Conservation (phyloP, 257 asterid species). For the Fraxinus americana region DNA sequence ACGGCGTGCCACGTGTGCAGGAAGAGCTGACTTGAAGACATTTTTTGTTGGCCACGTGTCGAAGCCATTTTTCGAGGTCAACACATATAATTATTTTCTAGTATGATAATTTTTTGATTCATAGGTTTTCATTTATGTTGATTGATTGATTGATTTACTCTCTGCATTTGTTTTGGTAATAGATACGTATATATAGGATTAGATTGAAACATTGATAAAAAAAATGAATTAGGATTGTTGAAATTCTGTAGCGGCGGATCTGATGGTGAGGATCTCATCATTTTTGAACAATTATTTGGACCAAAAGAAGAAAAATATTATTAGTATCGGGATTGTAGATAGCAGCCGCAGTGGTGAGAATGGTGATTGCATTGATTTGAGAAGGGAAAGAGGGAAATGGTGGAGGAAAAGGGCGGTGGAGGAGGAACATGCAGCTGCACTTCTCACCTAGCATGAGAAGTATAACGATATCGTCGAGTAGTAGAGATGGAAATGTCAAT, state of each 20-base stretch:
- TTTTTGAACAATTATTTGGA: slow-evolving; percentile 20
- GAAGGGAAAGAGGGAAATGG: slow-evolving; percentile 35
- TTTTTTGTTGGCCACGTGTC: no score
- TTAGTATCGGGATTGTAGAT: slow-evolving; percentile 21
- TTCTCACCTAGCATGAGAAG: slow-evolving; percentile 99
- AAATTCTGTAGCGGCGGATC: slow-evolving; percentile 32
- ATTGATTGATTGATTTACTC: neutral
- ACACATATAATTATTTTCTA: no score
- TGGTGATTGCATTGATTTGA: slow-evolving; percentile 29
- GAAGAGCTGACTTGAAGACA: no score
- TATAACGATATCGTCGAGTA: slow-evolving; percentile 89
- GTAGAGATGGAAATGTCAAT: slow-evolving; percentile 56
- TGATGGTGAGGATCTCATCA: slow-evolving; percentile 43
- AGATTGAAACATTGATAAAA: neutral
- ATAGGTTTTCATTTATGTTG: neutral
- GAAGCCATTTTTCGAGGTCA: no score
- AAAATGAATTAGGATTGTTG: slow-evolving; percentile 5
- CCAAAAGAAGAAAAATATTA: neutral
- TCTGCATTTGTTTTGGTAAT: neutral
- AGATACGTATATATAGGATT: neutral
- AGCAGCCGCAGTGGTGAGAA: slow-evolving; percentile 25
- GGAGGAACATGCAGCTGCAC: slow-evolving; percentile 99
- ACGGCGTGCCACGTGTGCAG: no score
- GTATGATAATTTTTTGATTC: neutral
- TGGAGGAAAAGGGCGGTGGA: slow-evolving; percentile 38